Evolutionary conservation across 768 basidiomycete genomes (phyloP).

Genomic region (Sistotremastrum niveocremeum): DNA sequence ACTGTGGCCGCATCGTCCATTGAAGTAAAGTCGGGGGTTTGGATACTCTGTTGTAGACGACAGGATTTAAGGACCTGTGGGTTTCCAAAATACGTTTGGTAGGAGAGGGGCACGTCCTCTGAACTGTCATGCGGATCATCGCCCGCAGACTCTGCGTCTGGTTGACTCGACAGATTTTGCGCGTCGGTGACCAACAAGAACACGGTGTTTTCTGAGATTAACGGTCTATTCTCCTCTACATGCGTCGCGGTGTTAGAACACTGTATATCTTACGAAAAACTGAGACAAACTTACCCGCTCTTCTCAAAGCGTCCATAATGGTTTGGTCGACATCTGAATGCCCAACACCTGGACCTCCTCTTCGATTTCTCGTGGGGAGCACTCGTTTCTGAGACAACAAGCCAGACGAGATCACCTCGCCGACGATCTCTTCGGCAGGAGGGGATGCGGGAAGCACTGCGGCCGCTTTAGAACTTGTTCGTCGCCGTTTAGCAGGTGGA

Average conservation of each 20-base stretch:
- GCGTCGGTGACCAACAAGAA: conserved; percentile 70
- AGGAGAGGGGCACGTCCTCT: conserved; percentile 43
- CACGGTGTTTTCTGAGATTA: conserved; percentile 50
- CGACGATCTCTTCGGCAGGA: too few species aligned
- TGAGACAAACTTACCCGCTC: conserved; percentile 50
- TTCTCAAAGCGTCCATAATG: conserved; percentile 67
- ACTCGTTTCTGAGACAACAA: conserved; percentile 47
- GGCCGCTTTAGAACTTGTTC: too few species aligned
- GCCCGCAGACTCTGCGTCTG: conserved; percentile 4
- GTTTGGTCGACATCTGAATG: conserved; percentile 67
- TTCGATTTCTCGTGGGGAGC: conserved; percentile 65
- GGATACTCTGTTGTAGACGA: conserved; percentile 54
- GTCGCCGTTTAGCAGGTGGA: too few species aligned
- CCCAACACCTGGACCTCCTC: conserved; percentile 72
- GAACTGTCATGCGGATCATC: conserved; percentile 29
- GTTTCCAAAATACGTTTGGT: conserved; percentile 64
- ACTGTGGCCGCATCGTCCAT: conserved; percentile 38
- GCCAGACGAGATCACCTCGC: neutral
- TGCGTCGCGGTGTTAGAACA: neutral
- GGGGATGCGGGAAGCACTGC: too few species aligned
- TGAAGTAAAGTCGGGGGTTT: conserved; percentile 58
- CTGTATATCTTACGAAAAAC: conserved; percentile 1
- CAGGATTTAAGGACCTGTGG: conserved; percentile 64
- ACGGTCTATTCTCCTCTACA: conserved; percentile 55
- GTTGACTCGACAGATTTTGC: too few species aligned